Base-by-base conservation (phyloP, 1,284 basidiomycete species). In the Ganoderma resinaceum region DNA sequence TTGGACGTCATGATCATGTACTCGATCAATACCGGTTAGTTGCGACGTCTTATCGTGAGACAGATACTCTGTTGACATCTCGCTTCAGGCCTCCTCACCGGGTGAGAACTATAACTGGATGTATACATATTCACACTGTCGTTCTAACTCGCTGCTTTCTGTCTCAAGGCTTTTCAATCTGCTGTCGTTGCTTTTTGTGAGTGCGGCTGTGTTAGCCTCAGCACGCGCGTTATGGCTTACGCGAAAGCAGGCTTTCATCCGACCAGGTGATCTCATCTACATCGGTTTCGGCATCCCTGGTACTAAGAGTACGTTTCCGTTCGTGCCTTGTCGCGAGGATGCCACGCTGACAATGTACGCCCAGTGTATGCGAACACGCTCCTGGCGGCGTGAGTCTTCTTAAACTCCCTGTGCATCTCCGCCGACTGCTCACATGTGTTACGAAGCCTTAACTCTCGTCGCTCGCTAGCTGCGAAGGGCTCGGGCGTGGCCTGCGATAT, bases 311-410 rank as follows among this genome's bases (percentile, higher is more conserved):
- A 20, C 20, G 18, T 23, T 20, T 18, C 16, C 18, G 6, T 16
- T 43, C 18, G 16, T 29, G 9, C n/a, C 40, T 46, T 5, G 42
- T 20, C 6, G 11, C 14, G 20, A 52, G 3, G 7, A 12, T 12
- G 4, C n/a, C 20, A 4, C 46, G 7, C 23, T 52, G n/a, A 52
- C 46, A 29, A 12, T 59, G 14, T 33, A 6, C 16, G 7, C 18
- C 18, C 31, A 65, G 63, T 59, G 40, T 65, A 65, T 37, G 58
- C 55, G 57, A n/a, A n/a, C n/a, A n/a, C n/a, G n/a, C n/a, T n/a
- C n/a, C n/a, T n/a, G n/a, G n/a, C n/a, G n/a, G n/a, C 63, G 62
- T 63, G 29, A 57, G 62, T 63, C n/a, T n/a, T n/a, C n/a, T n/a
- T n/a, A n/a, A n/a, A n/a, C n/a, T n/a, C n/a, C n/a, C n/a, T n/a